phyloP scores from a whole-genome alignment of 1,284 basidiomycete genomes.

The Cutaneotrichosporon daszewskae region DNA sequence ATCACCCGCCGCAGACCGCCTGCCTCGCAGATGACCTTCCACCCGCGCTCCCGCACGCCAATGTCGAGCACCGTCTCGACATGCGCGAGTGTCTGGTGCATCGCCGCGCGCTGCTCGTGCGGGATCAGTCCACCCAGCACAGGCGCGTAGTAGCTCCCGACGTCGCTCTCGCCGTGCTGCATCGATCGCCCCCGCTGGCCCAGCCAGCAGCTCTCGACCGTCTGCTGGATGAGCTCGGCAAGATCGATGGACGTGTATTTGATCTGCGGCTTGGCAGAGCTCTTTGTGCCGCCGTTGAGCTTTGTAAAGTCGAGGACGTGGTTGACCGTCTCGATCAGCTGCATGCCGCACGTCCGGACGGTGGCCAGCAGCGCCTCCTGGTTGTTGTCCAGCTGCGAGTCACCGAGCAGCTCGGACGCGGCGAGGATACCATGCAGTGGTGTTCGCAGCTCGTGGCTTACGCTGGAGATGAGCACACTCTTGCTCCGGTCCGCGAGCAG shows the following conservation, averaged over 20 bases:
- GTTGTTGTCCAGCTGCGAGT: constrained; percentile 71
- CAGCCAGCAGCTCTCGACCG: constrained; percentile 91
- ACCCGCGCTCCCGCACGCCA: constrained; percentile 57
- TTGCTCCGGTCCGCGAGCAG: constrained; percentile 77
- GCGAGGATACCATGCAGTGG: constrained; percentile 86
- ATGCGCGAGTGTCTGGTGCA: constrained; percentile 36
- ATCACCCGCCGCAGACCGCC: constrained; percentile 85
- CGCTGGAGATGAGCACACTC: constrained; percentile 55
- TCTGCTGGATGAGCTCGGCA: constrained; percentile 86
- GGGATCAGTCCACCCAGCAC: constrained; percentile 35
- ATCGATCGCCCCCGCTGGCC: constrained; percentile 77
- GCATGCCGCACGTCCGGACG: constrained; percentile 49
- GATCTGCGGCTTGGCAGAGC: constrained; percentile 52
- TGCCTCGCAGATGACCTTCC: constrained; percentile 83
- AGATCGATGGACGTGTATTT: constrained; percentile 69
- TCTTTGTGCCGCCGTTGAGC: constrained; percentile 78
- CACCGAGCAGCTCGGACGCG: constrained; percentile 78
- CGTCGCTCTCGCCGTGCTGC: constrained; percentile 54
- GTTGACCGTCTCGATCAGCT: constrained; percentile 64
- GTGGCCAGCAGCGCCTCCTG: constrained; percentile 76
- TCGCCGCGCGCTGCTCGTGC: constrained; percentile 50
- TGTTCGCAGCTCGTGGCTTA: constrained; percentile 88
- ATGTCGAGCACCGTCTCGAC: constrained; percentile 80
- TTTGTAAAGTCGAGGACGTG: constrained; percentile 97
- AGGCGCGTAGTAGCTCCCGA: constrained; percentile 88